Evolutionary conservation across 331 rosid genomes (phyloP), one percentile per base, ranked within the genome.

Genomic region (Spiraea crenata): DNA sequence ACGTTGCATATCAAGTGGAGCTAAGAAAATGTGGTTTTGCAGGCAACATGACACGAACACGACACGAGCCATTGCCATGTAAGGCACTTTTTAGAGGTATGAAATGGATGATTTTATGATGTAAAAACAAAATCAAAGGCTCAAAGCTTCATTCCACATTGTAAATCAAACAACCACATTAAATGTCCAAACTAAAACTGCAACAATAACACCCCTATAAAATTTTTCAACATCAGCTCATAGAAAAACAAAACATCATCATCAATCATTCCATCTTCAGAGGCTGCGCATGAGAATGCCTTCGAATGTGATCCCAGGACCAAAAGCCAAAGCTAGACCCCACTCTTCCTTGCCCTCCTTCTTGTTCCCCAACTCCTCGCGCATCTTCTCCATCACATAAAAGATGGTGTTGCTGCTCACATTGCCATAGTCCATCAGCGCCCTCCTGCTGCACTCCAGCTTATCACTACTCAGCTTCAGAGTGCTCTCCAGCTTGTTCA

Each of bases 301-400:
- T 84, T 95, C 99, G 71, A 91, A 95, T 25, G 99, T 91, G 54
- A 95, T 89, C 40, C 99, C 97, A 0, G 98, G 98, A 69, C 99
- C 98, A 81, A 95, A 95, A 2, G 99, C 99, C 69, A 95, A 76
- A n/a, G 88, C 98, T 68, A 91, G 80, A 0, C 99, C 96, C 98
- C 99, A 95, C 80, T 95, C 98, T 78, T 95, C 90, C 0, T 77
- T 75, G 4, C 83, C 89, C 54, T 69, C 74, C 73, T 65, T 81
- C 65, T 78, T 81, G 54, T 77, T 79, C 72, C 78, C 81, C 70
- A 89, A 66, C 72, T 76, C 69, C 57, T 91, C 99, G 61, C 86
- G 88, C 96, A 91, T 91, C 38, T 86, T 83, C 76, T 91, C 96
- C 75, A 91, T 84, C 12, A 91, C 97, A 72, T 95, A 95, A 49